Base-by-base conservation (phyloP, 441 rosid genomes). In the Croton setiger region DNA sequence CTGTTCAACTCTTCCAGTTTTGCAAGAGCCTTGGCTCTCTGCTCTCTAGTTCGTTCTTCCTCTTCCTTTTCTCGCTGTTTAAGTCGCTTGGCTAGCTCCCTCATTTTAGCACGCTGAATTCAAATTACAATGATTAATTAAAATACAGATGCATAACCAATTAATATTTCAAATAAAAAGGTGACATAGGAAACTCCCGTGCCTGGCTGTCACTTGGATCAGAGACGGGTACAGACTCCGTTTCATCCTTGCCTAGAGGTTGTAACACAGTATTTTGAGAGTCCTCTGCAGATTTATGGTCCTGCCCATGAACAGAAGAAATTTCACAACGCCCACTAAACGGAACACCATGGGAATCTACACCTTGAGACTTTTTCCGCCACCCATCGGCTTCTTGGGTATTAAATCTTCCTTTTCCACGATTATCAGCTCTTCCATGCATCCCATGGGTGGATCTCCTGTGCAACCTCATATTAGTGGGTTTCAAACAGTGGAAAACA, bases 1-100 rank as follows among this genome's bases (percentile, higher is more conserved):
- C 87, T 87, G 81, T 93, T 79, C 85, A 93, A 75, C 82, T 88
- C 98, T 75, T 85, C 91, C 71, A 88, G 72, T 81, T 91, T 93
- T 64, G 90, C 93, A 61, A 74, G 77, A 65, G 98, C 93, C 86
- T 85, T 93, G 70, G 96, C 95, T 80, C 79, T 89, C 86, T 89
- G 95, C 20, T 86, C 92, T 79, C 85, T 93, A 37, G 75, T 82
- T 63, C 96, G 80, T 72, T 93, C 97, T 76, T 93, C 98, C 81
- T 91, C 98, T 82, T 89, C 97, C 67, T 82, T 80, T 70, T 89
- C 85, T 39, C 85, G 80, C 69, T 87, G 93, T 70, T 82, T 88
- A 68, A 73, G 79, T 72, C 93, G 87, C 79, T 78, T 82, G 64
- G 96, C 96, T 68, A 82, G 77, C 77, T 91, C 98, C 77, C 53